Base-by-base conservation (phyloP, 371 early-diverging fungal genomes). In the Circinella umbellata region DNA sequence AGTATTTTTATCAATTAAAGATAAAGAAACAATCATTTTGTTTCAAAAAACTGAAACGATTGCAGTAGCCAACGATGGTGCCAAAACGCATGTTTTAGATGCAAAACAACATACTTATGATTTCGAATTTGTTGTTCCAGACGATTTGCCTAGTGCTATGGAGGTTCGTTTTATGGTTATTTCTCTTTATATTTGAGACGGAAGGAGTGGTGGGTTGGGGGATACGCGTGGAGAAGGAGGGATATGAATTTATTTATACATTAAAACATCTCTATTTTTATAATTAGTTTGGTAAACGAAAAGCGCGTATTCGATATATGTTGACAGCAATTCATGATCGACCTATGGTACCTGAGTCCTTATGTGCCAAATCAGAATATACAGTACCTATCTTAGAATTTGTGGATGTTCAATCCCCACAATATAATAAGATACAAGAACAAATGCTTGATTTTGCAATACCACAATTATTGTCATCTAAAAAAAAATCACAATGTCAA, bases 131-230 rank as follows among this genome's bases (percentile, higher is more conserved):
- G 67, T 64, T 17, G 80, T 85, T 14, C 85, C 85, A 4, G 74
- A 77, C 47, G 54, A 79, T 42, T 54, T 85, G 42, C 85, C 85
- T 8, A 85, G 85, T 49, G 76, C 73, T 10, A 82, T 82, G 82
- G 80, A 82, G 78, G 85, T 82, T 36, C 34, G 37, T 59, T 42
- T 42, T 42, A 9, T 42, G 6, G 0, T 6, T 42, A 2, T 9
- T 42, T 42, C 9, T 1, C 73, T 55, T 49, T 35, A 53, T 42
- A 15, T 39, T 0, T 18, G 54, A 63, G 53, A 27, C 18, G 13
- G 39, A 57, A 20, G 11, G 42, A 59, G 14, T 17, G 38, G 20
- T 27, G 57, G 57, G 57, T 27, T 57, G 27, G 27, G 27, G 27
- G 27, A 27, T 27, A 2, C 27, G 27, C 27, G 27, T 27, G 27